A percentile compares a stretch with the other conserved stretches of the same genome.
phyloP scores from a whole-genome alignment of 257 asterid genomes.

The Solanum pennellii region DNA sequence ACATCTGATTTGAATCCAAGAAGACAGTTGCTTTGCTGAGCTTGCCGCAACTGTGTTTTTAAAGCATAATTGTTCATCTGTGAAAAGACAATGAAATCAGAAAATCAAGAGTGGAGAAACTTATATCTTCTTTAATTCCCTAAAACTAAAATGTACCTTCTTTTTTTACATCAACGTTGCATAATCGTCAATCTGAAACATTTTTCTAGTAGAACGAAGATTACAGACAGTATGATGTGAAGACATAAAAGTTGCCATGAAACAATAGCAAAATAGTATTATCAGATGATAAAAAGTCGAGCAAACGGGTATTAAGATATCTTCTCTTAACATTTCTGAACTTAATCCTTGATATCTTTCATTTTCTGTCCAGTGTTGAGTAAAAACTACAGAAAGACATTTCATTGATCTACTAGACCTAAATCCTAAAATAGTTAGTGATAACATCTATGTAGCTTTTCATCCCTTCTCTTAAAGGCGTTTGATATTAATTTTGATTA shows the following conservation, averaged over 20 bases:
- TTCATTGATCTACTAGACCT: not conserved
- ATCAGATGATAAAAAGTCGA: not conserved
- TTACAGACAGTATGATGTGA: not conserved
- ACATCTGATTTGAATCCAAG: conserved; percentile 63
- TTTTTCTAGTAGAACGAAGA: not conserved
- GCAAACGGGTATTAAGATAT: not conserved
- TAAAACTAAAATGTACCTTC: not conserved
- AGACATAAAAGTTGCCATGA: not conserved
- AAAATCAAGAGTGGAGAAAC: not conserved
- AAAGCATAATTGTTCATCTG: conserved; percentile 71
- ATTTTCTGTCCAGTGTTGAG: not conserved
- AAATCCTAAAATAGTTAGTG: not conserved
- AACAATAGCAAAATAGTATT: not conserved
- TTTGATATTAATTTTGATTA: not conserved
- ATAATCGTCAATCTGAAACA: not conserved
- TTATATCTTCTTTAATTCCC: not conserved
- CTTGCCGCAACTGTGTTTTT: conserved; percentile 52
- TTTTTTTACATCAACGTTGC: not conserved
- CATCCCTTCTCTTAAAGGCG: not conserved
- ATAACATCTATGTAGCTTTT: not conserved
- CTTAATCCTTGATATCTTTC: not conserved
- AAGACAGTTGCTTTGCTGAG: conserved; percentile 43
- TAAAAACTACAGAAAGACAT: not conserved
- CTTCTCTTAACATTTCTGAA: not conserved
- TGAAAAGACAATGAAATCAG: conserved; percentile 4